Conservation (phyloP, 768 basidiomycete genomes). For the Tylopilus intermedius region DNA sequence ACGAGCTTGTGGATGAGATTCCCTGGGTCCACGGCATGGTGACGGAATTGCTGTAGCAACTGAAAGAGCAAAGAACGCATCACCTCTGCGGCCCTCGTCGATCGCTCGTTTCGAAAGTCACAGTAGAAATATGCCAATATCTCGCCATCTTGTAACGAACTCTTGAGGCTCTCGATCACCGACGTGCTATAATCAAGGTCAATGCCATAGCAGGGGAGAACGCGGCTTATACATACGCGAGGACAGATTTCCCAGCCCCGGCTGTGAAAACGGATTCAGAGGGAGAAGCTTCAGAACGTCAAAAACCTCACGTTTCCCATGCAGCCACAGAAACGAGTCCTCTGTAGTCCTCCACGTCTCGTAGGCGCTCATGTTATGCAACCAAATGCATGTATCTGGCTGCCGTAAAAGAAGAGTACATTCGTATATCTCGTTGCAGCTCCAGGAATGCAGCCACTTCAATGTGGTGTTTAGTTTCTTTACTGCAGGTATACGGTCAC, state of each 20-base stretch:
- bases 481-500: neutral
- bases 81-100: conserved; percentile 1
- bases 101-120: conserved; percentile 10
- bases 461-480: conserved; percentile 1
- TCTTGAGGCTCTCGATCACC: conserved; percentile 7
- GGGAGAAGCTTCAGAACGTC: neutral
- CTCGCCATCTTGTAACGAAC: neutral
- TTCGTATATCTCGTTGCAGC: neutral
- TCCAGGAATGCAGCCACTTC: conserved; percentile 5
- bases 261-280: neutral
- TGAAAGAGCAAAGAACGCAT: conserved; percentile 18
- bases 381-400: conserved; percentile 11
- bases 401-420: neutral
- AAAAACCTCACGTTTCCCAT: conserved; percentile 9
- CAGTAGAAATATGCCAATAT: conserved; percentile 17
- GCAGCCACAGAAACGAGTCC: too few relatives aligned
- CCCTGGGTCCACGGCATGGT: neutral
- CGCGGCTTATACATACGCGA: conserved; percentile 1
- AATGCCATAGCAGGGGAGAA: neutral
- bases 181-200: conserved; percentile 5
- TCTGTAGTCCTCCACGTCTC: too few relatives aligned
- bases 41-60: neutral
- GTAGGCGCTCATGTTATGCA: too few relatives aligned
- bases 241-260: conserved; percentile 15
- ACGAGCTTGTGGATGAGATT: neutral